Conservation (phyloP, 1,284 basidiomycete genomes). For the Trichosporon asahii region DNA sequence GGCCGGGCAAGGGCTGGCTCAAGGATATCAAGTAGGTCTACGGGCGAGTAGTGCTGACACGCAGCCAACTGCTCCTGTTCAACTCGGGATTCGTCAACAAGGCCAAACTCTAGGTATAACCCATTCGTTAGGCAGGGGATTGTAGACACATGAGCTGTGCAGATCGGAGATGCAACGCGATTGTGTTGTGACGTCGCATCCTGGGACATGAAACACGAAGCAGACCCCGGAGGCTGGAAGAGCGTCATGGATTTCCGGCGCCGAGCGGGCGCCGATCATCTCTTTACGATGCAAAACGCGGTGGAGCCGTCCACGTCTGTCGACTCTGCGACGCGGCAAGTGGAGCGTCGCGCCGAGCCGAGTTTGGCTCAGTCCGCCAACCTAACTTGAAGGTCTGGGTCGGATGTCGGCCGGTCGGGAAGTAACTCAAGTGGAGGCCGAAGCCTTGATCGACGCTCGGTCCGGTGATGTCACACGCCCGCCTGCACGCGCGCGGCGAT, state of each 20-base stretch:
- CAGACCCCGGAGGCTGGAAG: neutral
- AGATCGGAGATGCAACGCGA: too few species aligned
- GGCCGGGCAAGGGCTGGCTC: slow-evolving; percentile 85
- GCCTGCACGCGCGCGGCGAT: too few species aligned
- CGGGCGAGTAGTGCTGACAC: neutral
- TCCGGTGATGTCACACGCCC: too few species aligned
- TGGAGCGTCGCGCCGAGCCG: neutral
- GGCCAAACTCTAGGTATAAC: neutral
- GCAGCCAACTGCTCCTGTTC: slow-evolving; percentile 71
- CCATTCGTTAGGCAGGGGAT: too few species aligned
- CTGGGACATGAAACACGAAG: neutral
- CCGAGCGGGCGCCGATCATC: too few species aligned
- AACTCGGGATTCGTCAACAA: slow-evolving; percentile 83
- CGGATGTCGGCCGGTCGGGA: neutral
- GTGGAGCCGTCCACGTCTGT: too few species aligned
- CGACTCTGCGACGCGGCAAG: too few species aligned
- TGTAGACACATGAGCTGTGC: too few species aligned
- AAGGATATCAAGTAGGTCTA: slow-evolving; percentile 77
- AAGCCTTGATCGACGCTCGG: too few species aligned
- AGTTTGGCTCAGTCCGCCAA: neutral
- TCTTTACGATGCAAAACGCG: too few species aligned
- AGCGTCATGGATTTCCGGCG: neutral
- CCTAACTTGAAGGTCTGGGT: neutral
- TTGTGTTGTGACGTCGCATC: too few species aligned
- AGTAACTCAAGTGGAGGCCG: neutral